Evolutionary conservation across 306 rosid species (phyloP).

Genomic region (Mimosa bimucronata): DNA sequence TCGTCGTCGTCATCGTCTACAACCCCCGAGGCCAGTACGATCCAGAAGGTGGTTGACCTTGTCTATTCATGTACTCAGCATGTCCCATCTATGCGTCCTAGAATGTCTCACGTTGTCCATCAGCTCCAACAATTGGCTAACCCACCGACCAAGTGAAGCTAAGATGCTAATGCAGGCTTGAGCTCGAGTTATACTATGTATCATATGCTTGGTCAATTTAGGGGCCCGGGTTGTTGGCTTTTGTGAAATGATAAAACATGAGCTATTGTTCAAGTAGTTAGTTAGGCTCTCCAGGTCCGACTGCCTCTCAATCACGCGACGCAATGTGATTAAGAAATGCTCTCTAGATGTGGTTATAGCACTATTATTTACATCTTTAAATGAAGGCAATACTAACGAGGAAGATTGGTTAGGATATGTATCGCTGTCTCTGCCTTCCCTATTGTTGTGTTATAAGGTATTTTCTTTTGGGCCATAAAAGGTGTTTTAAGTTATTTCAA

Average conservation of each 20-base stretch:
- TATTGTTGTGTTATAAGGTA: not conserved
- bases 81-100: conserved; percentile 96
- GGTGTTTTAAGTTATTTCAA: not conserved
- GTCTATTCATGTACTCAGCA: conserved; percentile 98
- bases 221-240: conserved; percentile 26
- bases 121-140: conserved; percentile 61
- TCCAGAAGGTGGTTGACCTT: conserved; percentile 94
- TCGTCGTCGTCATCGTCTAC: conserved; percentile 56
- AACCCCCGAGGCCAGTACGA: conserved; percentile 72
- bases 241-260: conserved; percentile 9
- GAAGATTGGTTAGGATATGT: not conserved
- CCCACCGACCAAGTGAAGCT: conserved; percentile 55
- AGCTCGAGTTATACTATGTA: not conserved
- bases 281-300: conserved; percentile 26
- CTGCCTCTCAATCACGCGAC: not conserved
- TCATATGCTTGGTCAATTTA: not conserved
- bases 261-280: conserved; percentile 5
- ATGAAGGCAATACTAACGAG: not conserved
- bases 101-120: conserved; percentile 99
- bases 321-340: conserved; percentile 29
- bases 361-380: not conserved
- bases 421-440: not conserved
- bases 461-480: not conserved
- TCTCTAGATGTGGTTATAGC: not conserved
- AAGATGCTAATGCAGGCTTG: conserved; percentile 7